Conservation (phyloP, 169 alveolate genomes). For the Sarcocystis neurona region DNA sequence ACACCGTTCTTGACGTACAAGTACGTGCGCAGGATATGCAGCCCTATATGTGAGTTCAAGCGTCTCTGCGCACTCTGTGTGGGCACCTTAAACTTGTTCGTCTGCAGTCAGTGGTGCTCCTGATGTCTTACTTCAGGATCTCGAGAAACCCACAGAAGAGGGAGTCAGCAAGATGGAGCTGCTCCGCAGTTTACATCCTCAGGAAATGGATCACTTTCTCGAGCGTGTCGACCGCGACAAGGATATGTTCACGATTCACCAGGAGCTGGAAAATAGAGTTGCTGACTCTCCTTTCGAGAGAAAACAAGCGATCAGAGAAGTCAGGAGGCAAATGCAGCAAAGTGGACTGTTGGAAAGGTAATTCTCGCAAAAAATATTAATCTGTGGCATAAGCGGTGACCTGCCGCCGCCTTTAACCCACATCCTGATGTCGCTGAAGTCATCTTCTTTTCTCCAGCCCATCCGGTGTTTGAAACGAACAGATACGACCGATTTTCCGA, state of each 20-base stretch:
- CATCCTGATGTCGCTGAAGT: neutral
- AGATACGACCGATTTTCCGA: conserved; percentile 59
- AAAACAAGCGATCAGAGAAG: conserved; percentile 34
- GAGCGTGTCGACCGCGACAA: conserved; percentile 63
- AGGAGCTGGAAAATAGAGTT: conserved; percentile 60
- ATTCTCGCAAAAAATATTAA: too few species aligned
- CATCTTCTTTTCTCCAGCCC: neutral
- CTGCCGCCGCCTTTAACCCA: neutral
- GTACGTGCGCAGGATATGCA: neutral
- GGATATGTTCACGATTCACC: conserved; percentile 55
- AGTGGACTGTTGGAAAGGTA: conserved; percentile 48
- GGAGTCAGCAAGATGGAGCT: conserved; percentile 66
- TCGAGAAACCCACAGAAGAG: conserved; percentile 60
- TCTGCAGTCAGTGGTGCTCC: neutral
- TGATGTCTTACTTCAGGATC: neutral
- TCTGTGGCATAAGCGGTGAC: conserved; percentile 53
- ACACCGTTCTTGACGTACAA: conserved; percentile 54
- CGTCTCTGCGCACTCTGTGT: neutral
- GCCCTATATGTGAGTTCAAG: neutral
- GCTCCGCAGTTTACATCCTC: conserved; percentile 57
- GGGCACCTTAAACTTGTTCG: neutral
- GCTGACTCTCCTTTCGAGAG: conserved; percentile 59
- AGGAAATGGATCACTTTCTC: conserved; percentile 53
- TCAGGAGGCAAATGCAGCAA: conserved; percentile 56
- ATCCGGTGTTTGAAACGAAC: neutral